A percentile compares a stretch with the other conserved stretches of the same genome.
Conservation (phyloP, 257 asterid species). For the Capsicum pubescens region DNA sequence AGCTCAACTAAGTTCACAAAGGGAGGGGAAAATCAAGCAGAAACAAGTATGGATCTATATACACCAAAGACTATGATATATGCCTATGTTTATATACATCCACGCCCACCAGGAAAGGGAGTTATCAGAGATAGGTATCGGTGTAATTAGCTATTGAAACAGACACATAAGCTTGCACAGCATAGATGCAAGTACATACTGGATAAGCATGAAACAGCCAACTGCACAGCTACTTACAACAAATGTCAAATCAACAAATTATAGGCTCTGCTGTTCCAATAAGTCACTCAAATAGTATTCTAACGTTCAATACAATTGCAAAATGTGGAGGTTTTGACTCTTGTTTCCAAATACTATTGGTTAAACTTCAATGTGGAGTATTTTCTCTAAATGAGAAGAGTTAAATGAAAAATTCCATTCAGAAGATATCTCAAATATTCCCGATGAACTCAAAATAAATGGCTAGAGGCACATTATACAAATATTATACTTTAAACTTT, state of each 20-base stretch:
- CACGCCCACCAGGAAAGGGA: neutral
- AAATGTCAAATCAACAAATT: constrained; percentile 12
- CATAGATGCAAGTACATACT: constrained; percentile 9
- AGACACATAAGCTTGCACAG: neutral
- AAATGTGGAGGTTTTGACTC: constrained; percentile 7
- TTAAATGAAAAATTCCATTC: neutral
- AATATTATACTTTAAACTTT: neutral
- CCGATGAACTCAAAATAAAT: constrained; percentile 4
- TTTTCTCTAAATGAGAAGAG: neutral
- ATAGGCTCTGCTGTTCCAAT: neutral
- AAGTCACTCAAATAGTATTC: neutral
- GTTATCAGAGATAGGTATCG: neutral
- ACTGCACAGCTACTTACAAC: neutral
- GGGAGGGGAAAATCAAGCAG: neutral
- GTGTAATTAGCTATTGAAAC: neutral
- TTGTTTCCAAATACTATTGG: neutral
- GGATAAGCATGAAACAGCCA: neutral
- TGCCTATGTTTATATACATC: neutral
- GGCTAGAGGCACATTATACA: neutral
- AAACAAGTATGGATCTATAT: constrained; percentile 17
- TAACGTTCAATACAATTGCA: neutral
- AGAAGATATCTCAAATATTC: neutral
- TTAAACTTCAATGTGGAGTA: neutral
- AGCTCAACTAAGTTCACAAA: neutral
- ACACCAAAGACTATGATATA: constrained; percentile 2